Evolutionary conservation across 179 eudicot genomes (phyloP), one percentile per base, ranked within the genome.

Genomic region (Dionaea muscipula): DNA sequence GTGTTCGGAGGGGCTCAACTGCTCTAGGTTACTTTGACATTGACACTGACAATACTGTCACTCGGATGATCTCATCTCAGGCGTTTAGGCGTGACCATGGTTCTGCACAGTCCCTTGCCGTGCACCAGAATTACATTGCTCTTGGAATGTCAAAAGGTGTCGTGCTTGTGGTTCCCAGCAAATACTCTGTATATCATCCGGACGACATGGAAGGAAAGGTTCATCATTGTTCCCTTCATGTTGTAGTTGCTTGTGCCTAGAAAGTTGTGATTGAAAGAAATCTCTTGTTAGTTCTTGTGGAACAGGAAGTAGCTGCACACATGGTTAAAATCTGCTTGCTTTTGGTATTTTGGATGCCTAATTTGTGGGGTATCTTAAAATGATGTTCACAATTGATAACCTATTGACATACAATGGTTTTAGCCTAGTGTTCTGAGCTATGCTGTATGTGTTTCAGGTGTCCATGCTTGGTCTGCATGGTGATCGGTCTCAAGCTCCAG

Each of bases 121-220:
- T 84, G 68, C 85, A 90, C 75, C 68, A 69, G 54, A 81, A 80
- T 65, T 84, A 66, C 58, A 78, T 90, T 74, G 97, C 95, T 9
- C 62, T 90, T 51, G 97, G 97, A 65, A 75, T 79, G 81, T 83
- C 95, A 0, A 86, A 75, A 67, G 97, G 97, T 45, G 59, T 72
- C 11, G 53, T 86, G 36, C 67, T 86, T 53, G 78, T 82, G 60
- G 66, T 84, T 50, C 85, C 97, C 27, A 81, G 95, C 76, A 90
- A 78, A 79, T 84, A 86, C 64, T 72, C 87, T 28, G 78, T 76
- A 56, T 81, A 81, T 60, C 79, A 64, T 63, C 79, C 80, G 4
- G 97, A 90, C 72, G 75, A 65, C 61, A 75, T 85, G 82, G 94
- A 90, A 55, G 60, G 84, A 27, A 81, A 90, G 97, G 97, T 86